Percentiles rank a stretch among this genome's conserved stretches.
These are phyloP conservation scores for Talaromyces islandicus DNA, from an alignment of 2,329 filamentous ascomycete genomes.

Conservation along the genomic window DNA sequence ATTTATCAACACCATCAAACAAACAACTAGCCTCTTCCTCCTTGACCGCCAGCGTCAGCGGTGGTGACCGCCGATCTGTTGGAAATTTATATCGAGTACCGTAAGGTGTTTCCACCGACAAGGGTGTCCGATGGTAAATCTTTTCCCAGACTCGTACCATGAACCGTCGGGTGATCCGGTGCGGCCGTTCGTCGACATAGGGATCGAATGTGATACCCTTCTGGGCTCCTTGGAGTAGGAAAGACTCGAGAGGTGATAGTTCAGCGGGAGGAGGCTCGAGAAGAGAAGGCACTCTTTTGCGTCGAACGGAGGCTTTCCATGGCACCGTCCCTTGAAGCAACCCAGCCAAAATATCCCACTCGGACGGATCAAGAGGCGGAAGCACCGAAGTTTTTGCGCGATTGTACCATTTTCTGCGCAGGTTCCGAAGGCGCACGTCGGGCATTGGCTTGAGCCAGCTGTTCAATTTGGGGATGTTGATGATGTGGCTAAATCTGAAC, in stretches of 20 bases:
- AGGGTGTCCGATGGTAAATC: conserved; percentile 28
- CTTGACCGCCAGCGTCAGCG: background rate
- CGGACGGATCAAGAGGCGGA: conserved; percentile 34
- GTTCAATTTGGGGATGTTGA: conserved; percentile 27
- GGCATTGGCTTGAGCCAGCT: conserved; percentile 30
- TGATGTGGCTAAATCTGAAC: conserved; percentile 21
- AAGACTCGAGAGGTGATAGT: conserved; percentile 15
- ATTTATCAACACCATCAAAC: conserved; percentile 1
- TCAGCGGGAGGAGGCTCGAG: background rate
- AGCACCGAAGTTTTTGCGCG: conserved; percentile 23
- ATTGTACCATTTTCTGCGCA: conserved; percentile 33
- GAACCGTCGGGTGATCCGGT: conserved; percentile 32
- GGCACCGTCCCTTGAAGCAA: conserved; percentile 25
- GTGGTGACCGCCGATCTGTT: background rate
- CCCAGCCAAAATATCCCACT: conserved; percentile 28
- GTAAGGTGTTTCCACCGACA: conserved; percentile 18
- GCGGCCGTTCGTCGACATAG: conserved; percentile 32
- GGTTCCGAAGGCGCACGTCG: conserved; percentile 25
- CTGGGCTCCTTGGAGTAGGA: conserved; percentile 30
- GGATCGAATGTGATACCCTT: conserved; percentile 28
- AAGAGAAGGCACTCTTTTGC: conserved; percentile 11
- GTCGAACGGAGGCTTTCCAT: conserved; percentile 26
- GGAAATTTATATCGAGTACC: conserved; percentile 28
- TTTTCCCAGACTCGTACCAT: conserved; percentile 34
- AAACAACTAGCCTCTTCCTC: conserved; percentile 1